These are phyloP conservation scores for Candida insectalens DNA, from an alignment of 805 yeast genomes.

Conservation along the genomic window DNA sequence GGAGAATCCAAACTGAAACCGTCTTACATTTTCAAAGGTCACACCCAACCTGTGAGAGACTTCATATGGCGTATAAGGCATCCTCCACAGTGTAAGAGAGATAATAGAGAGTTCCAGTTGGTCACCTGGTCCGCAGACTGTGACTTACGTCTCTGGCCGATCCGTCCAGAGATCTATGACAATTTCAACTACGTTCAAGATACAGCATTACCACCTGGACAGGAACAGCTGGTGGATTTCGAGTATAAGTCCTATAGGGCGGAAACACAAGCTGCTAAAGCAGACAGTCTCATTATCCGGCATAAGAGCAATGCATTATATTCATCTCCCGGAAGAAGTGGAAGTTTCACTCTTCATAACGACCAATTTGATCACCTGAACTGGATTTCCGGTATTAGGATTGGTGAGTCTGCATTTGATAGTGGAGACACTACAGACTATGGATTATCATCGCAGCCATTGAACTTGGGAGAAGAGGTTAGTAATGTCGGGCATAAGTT, in stretches of 20 bases:
- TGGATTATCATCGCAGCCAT: constrained; percentile 32
- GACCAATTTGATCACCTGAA: constrained; percentile 55
- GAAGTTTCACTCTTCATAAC: constrained; percentile 25
- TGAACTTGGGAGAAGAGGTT: constrained; percentile 86
- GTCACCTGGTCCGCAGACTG: constrained; percentile 93
- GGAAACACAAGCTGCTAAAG: constrained; percentile 31
- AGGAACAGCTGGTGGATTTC: constrained; percentile 28
- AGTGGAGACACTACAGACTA: too few relatives aligned
- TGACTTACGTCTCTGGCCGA: constrained; percentile 77
- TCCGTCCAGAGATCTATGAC: constrained; percentile 37
- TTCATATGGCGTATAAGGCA: constrained; percentile 77
- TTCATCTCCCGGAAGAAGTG: constrained; percentile 14
- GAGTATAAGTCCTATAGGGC: constrained; percentile 35
- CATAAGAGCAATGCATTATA: constrained; percentile 4
- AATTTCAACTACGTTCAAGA: constrained; percentile 34
- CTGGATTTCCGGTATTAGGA: constrained; percentile 90
- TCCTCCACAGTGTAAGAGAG: constrained; percentile 23
- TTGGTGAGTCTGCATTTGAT: constrained; percentile 44
- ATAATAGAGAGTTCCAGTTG: constrained; percentile 78
- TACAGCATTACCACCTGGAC: constrained; percentile 21
- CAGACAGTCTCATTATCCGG: constrained; percentile 15
- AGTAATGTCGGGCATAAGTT: constrained; percentile 81
- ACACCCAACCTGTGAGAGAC: constrained; percentile 76
- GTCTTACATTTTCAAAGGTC: constrained; percentile 63
- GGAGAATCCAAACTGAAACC: constrained; percentile 37